Base-by-base conservation (phyloP, 257 asterid genomes). In the Solanum stenotomum region DNA sequence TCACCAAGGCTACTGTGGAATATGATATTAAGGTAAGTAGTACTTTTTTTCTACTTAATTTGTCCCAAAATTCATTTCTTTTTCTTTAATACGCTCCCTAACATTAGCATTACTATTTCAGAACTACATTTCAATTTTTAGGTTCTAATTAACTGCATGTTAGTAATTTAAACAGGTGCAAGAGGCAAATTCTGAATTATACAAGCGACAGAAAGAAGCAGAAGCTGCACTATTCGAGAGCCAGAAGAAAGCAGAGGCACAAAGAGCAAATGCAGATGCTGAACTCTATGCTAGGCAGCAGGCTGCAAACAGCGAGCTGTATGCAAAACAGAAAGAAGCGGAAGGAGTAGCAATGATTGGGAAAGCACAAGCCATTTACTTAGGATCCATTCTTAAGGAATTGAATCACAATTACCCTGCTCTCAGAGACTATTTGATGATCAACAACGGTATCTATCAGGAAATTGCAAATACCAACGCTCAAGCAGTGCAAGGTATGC, bases 341-440 rank as follows among this genome's bases (percentile, higher is more conserved):
- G 89, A 87, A 77, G 89, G 89, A 76, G 63, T 87, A 22, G 37
- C 49, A n/a, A 76, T 67, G 3, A 87, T 77, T 31, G 89, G 86
- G 6, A 83, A 87, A 87, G 89, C 89, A 18, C 40, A 87, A 56
- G 86, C 78, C 5, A 31, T 15, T 18, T 87, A 77, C 5, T 10
- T 87, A 46, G 29, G 89, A 8, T 75, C 89, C 18, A 83, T 87
- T 4, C 52, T 87, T 0, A 70, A 87, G 42, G 89, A 68, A 87
- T 12, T 87, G 44, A 83, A 83, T 75, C 49, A 75, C n/a, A 59
- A 87, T 49, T 87, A 87, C 56, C 4, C 68, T 15, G 77, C 89
- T 15, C 78, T 87, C n/a, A 27, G 89, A 77, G 89, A 87, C 52
- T 87, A 87, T 27, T 35, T 87, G 42, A 87, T 87, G 89, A 87